Conservation (phyloP, 2,329 filamentous ascomycete genomes). For the Fusarium fujikuroi region DNA sequence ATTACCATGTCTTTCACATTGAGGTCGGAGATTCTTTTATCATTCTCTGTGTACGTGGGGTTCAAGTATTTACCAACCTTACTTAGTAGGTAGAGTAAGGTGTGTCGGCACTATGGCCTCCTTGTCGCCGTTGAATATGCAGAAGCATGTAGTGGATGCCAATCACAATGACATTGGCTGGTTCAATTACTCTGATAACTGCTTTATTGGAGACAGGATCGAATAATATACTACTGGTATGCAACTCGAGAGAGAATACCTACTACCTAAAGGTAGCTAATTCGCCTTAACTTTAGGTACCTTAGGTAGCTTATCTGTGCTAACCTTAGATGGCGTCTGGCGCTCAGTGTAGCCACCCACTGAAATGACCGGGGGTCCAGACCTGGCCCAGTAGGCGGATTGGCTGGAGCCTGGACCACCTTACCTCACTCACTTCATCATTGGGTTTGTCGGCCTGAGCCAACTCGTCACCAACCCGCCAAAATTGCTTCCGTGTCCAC, state of each 20-base stretch:
- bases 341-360: slow-evolving; percentile 4
- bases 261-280: too few species aligned
- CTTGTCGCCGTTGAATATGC: background rate
- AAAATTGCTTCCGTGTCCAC: slow-evolving; percentile 45
- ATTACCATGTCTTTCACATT: slow-evolving; percentile 11
- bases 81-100: background rate
- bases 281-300: background rate
- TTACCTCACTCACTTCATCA: slow-evolving; percentile 25
- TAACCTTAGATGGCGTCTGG: background rate
- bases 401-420: slow-evolving; percentile 9
- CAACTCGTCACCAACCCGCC: slow-evolving; percentile 46
- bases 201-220: background rate
- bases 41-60: background rate
- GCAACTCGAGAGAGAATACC: background rate
- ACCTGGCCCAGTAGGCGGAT: background rate
- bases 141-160: background rate
- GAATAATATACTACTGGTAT: background rate
- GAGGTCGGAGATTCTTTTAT: background rate
- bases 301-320: background rate
- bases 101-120: background rate
- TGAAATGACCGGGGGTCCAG: slow-evolving; percentile 5
- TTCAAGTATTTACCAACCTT: background rate
- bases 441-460: slow-evolving; percentile 2
- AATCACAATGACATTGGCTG: background rate
- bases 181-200: background rate